phyloP scores from a whole-genome alignment of 2,329 filamentous ascomycete genomes.

The Stenocarpella maydis region DNA sequence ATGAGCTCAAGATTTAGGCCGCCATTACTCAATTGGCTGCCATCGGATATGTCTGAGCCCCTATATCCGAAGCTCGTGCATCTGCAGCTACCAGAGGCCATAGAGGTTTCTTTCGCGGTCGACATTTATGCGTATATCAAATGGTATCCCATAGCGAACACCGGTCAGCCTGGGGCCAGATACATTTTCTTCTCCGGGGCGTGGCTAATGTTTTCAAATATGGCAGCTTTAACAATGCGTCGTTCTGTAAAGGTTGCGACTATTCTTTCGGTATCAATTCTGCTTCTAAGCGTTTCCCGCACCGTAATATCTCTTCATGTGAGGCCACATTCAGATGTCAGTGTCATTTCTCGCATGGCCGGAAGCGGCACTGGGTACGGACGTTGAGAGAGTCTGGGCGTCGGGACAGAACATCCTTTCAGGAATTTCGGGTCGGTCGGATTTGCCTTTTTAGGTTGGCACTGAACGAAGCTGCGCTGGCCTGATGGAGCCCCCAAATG shows the following conservation, averaged over 20 bases:
- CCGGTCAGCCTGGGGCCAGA: background rate
- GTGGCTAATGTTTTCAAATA: background rate
- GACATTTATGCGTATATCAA: too few species aligned
- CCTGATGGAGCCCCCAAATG: too few species aligned
- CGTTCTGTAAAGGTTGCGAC: too few species aligned
- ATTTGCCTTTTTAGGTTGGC: background rate
- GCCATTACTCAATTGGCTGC: conserved; percentile 18
- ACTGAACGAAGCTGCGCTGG: background rate
- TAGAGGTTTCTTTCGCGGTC: background rate
- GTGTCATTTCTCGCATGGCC: background rate
- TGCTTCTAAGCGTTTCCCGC: background rate
- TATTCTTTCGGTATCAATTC: background rate
- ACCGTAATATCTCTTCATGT: background rate
- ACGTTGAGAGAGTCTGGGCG: conserved; percentile 2
- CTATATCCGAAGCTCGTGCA: conserved; percentile 14
- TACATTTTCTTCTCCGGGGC: too few species aligned
- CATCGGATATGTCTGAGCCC: background rate
- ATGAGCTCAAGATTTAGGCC: conserved; percentile 1
- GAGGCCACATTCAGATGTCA: conserved; percentile 10
- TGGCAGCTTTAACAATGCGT: too few species aligned
- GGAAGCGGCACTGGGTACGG: background rate
- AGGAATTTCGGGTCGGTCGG: background rate
- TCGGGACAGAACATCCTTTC: background rate
- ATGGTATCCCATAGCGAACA: background rate
- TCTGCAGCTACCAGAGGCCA: background rate